Percentiles rank a stretch among this genome's conserved stretches.
phyloP scores from a whole-genome alignment of 768 basidiomycete genomes.

The Lentinula guzmanii region DNA sequence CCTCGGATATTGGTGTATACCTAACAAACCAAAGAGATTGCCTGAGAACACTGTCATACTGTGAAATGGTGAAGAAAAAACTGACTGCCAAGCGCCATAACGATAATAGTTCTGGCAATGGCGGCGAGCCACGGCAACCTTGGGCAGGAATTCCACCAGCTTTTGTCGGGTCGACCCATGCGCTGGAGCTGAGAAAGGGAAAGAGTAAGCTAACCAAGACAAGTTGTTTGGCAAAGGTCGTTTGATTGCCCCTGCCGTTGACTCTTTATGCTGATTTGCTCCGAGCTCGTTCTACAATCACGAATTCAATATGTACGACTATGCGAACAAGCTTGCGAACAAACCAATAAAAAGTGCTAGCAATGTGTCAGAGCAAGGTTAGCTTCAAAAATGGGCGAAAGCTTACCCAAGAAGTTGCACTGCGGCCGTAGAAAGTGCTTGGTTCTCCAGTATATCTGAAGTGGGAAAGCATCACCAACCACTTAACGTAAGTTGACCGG shows the following conservation, averaged over 20 bases:
- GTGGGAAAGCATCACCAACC: slow-evolving; percentile 30
- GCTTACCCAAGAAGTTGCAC: slow-evolving; percentile 65
- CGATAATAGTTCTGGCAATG: slow-evolving; percentile 52
- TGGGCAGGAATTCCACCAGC: slow-evolving; percentile 43
- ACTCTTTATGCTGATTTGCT: slow-evolving; percentile 45
- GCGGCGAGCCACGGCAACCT: slow-evolving; percentile 24
- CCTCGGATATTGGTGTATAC: slow-evolving; percentile 62
- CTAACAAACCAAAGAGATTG: slow-evolving; percentile 21
- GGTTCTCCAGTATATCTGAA: slow-evolving; percentile 51
- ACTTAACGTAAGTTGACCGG: neutral
- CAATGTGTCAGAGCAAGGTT: neutral
- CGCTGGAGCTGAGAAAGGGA: slow-evolving; percentile 46
- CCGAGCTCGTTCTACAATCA: slow-evolving; percentile 48
- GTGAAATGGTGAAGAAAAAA: slow-evolving; percentile 11
- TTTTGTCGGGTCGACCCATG: slow-evolving; percentile 36
- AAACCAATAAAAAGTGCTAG: slow-evolving; percentile 62
- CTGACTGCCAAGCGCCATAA: slow-evolving; percentile 70
- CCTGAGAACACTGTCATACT: neutral
- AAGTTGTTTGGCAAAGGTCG: slow-evolving; percentile 40
- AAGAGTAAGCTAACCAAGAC: slow-evolving; percentile 55
- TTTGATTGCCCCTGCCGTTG: slow-evolving; percentile 25
- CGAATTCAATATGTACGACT: slow-evolving; percentile 2
- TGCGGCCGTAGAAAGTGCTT: slow-evolving; percentile 58
- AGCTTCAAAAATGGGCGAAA: neutral
- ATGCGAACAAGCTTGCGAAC: slow-evolving; percentile 8